Base-by-base conservation (phyloP, 257 asterid species). In the Capsicum chinense region DNA sequence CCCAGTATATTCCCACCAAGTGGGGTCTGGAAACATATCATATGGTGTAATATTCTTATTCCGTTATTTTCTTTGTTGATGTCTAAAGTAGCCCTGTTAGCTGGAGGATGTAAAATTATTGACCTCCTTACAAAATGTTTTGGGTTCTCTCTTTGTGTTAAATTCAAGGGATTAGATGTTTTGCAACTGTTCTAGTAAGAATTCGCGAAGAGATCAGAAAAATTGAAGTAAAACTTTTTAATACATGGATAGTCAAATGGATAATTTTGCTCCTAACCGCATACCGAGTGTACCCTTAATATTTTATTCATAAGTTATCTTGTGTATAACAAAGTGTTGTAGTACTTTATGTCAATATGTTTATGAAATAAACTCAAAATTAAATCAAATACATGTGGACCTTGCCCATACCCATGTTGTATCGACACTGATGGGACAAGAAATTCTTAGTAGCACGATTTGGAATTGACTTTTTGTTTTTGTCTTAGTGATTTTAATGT, bases 401-500 rank as follows among this genome's bases (percentile, higher is more conserved):
- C 78, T 48, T 26, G 8, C 78, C 14, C 13, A 16, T n/a, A 68
- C 26, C 21, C 76, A 42, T 15, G 17, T 68, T 37, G 52, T 21
- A 68, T 68, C 19, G 13, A 68, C 54, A 68, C 4, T 7, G 54
- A 39, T 39, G 14, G 8, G 13, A 13, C 2, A 68, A 68, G 21
- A 52, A 68, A 68, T 39, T 68, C 47, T 76, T 76, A 12, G 50
- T 64, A 33, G 50, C 50, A 33, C 5, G 9, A 76, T 76, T 17
- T 19, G 6, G 19, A 71, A 56, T 47, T 37, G 16, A 5, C 33
- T 64, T 79, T 64, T 80, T 12, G 14, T 70, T 4, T 21, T 63
- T 12, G 19, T 54, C 59, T 11, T 44, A 68, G 67, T 70, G 50
- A 17, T 73, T 69, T 85, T 85, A 62, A 42, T 54, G 63, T 76